Base-by-base conservation (phyloP, 164 flowering plant genomes). In the Annona squamosa region DNA sequence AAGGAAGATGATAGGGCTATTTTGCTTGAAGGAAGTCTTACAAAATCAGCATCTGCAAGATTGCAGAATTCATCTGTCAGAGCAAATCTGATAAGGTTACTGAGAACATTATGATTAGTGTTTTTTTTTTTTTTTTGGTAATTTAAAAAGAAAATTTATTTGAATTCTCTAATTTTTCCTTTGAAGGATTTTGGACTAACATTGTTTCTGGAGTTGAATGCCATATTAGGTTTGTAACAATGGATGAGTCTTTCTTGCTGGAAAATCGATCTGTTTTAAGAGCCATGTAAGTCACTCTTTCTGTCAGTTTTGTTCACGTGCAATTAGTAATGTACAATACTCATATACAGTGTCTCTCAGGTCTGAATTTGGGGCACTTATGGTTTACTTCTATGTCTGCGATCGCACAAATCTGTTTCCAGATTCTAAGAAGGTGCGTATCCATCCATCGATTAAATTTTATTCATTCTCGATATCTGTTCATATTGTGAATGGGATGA, bases 21-120 rank as follows among this genome's bases (percentile, higher is more conserved):
- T 75, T 84, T 95, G 81, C 84, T 95, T 69, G 99, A 95, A 83
- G 97, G 97, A 76, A 96, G 99, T 74, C 90, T 95, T 42, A 41
- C 94, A 78, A 91, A 84, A 87, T 87, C 97, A 70, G 83, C 90
- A 76, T 90, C 98, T 70, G 79, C 89, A 70, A 87, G 86, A 78
- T 77, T 86, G 46, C 73, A 87, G 70, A 78, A 76, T 81, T 78
- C 91, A 77, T 83, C 95, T 37, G 78, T 92, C 71, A 90, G 81
- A 82, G 75, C 87, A 74, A 95, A 87, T 80, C 68, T 95, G 73
- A 79, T 89, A 41, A 87, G 98, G 99, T 93, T 65, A 26, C 41
- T 61, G 80, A 67, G 46, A 10, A 65, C 48, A n/a, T 59, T 19
- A 19, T 4, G 44, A 1, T 0, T 12, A 42, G 46, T 42, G 43